Conservation (phyloP, 805 yeast species). For the Metschnikowia lunata region DNA sequence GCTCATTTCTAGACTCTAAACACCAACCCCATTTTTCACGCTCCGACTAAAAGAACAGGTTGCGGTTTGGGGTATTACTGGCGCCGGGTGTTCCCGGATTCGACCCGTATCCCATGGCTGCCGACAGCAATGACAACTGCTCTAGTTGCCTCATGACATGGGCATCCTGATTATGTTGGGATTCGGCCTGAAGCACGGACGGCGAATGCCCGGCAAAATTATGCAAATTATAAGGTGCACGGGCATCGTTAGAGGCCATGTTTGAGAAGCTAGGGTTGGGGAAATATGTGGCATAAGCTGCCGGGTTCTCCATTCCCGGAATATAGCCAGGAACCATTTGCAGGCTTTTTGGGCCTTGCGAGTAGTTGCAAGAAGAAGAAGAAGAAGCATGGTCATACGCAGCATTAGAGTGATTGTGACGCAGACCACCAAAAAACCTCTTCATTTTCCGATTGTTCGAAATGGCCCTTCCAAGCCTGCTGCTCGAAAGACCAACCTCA, state of each 20-base stretch:
- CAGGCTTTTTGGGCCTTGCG: background rate
- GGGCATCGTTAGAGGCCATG: background rate
- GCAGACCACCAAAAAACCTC: slow-evolving; percentile 9
- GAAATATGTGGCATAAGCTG: background rate
- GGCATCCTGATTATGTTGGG: slow-evolving; percentile 11
- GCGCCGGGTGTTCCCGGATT: slow-evolving; percentile 39
- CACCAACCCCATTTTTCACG: background rate
- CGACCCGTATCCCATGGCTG: slow-evolving; percentile 43
- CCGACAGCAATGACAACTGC: slow-evolving; percentile 43
- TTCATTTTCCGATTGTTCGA: slow-evolving; percentile 25
- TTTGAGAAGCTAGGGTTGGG: background rate
- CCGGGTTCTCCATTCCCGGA: background rate
- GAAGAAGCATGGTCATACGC: background rate
- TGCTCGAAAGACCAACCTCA: slow-evolving; percentile 70
- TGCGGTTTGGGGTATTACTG: background rate
- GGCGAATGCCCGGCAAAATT: background rate
- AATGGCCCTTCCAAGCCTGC: slow-evolving; percentile 27
- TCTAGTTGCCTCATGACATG: slow-evolving; percentile 45
- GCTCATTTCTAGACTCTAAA: background rate
- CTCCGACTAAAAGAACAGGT: slow-evolving; percentile 3
- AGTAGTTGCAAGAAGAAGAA: too few species aligned
- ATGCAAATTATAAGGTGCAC: background rate
- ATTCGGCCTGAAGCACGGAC: background rate
- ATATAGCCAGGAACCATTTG: background rate
- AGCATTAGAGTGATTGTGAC: background rate